These are phyloP conservation scores for Anthracocystis setariae DNA, from an alignment of 1,284 basidiomycete genomes.

Conservation along the genomic window DNA sequence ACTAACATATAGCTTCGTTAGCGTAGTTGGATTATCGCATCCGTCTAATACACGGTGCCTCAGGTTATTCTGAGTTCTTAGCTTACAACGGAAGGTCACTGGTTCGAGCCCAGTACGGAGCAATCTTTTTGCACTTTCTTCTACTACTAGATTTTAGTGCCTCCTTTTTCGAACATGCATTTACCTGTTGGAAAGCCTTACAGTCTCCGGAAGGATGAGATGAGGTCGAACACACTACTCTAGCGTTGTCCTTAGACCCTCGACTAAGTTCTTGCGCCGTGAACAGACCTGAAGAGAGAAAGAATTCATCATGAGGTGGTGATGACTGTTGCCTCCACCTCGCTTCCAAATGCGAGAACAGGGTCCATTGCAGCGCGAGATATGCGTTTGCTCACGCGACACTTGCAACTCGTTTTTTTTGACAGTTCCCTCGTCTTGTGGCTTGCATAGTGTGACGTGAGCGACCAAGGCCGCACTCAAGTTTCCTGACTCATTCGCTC, in stretches of 20 bases:
- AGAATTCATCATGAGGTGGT: neutral
- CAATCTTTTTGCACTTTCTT: constrained; percentile 15
- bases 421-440: neutral
- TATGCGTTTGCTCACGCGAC: constrained; percentile 5
- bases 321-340: constrained; percentile 8
- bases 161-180: too few relatives aligned
- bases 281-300: too few relatives aligned
- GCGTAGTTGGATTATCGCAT: constrained; percentile 54
- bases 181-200: too few relatives aligned
- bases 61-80: constrained; percentile 16
- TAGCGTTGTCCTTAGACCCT: too few relatives aligned
- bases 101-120: constrained; percentile 55
- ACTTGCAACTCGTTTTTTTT: neutral
- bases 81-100: constrained; percentile 49
- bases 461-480: neutral
- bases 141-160: too few relatives aligned
- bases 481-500: neutral
- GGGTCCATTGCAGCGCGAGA: constrained; percentile 2
- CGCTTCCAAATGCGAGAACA: neutral
- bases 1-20: constrained; percentile 29
- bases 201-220: too few relatives aligned
- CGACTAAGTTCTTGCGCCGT: too few relatives aligned
- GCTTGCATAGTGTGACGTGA: constrained; percentile 7
- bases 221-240: too few relatives aligned
- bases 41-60: constrained; percentile 49